Base-by-base conservation (phyloP, 2,329 filamentous ascomycete genomes). In the Fusarium dlaminii region DNA sequence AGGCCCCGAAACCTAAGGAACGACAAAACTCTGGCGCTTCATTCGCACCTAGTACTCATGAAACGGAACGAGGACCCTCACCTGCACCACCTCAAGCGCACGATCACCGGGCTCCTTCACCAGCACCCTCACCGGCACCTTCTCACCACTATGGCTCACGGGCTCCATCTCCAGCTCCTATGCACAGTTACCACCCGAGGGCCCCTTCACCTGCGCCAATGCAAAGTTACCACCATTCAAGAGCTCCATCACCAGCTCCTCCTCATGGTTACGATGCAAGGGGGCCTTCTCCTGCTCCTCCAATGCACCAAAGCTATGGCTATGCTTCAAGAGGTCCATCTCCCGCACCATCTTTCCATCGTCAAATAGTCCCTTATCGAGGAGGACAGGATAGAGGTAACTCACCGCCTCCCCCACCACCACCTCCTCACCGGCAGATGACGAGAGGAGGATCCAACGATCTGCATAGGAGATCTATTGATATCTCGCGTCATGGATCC, bases 371-470 rank as follows among this genome's bases (percentile, higher is more conserved):
- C 10, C 79, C 77, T 60, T 77, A 75, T 34, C 66, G 71, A 40
- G 69, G 66, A 22, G 75, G 71, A 20, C 67, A 80, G 65, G 78
- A 83, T 27, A 81, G 86, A 49, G 83, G 84, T 42, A 87, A 89
- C 45, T 90, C 90, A 27, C 92, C 93, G 14, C 94, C 94, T 24
- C 94, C 95, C 13, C 94, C 95, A 5, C 91, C 94, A 5, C 95
- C 95, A 0, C 92, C 92, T 14, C 94, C 95, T 12, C 95, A 97
- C 72, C 92, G 95, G 13, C 94, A 95, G 82, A 87, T 85, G 27
- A 77, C 73, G 78, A 82, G 60, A 72, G 79, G 63, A 37, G 78
- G 78, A 15, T 86, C 85, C 4, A 81, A 82, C 24, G 78, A 82
- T 43, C 80, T 84, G 0, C 83, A 84, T 54, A 79, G 79, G 11